Conservation (phyloP, 352 stramenopile species). For the Poterioochromonas sp. region DNA sequence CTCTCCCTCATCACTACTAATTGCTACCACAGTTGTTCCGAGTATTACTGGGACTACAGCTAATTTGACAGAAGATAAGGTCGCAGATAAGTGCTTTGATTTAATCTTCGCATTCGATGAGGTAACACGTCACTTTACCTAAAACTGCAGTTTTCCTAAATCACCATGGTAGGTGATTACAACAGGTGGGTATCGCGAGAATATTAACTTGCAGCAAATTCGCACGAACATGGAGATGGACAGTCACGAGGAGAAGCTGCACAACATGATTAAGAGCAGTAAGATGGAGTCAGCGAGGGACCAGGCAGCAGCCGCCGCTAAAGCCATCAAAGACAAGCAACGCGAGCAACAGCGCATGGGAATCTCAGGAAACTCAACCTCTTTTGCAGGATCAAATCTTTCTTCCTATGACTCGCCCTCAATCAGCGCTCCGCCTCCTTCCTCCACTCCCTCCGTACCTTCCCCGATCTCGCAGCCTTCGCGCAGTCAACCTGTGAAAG, state of each 20-base stretch:
- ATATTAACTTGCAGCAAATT: slow-evolving; percentile 65
- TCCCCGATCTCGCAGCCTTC: not conserved
- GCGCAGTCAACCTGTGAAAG: slow-evolving; percentile 23
- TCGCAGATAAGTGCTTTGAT: slow-evolving; percentile 94
- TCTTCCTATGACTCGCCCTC: not conserved
- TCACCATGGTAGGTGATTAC: slow-evolving; percentile 84
- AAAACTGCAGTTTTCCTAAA: not conserved
- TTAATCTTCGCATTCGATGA: slow-evolving; percentile 98
- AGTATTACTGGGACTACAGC: slow-evolving; percentile 54
- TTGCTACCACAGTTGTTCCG: slow-evolving; percentile 48
- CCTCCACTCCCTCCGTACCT: not conserved
- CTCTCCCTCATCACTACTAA: too few relatives aligned
- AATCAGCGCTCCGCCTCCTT: not conserved
- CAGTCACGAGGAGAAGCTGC: slow-evolving; percentile 95
- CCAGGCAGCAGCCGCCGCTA: slow-evolving; percentile 56
- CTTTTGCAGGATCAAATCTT: not conserved
- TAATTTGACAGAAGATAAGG: slow-evolving; percentile 77
- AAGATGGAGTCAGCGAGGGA: slow-evolving; percentile 56
- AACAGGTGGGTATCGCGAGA: slow-evolving; percentile 90
- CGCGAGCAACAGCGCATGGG: slow-evolving; percentile 43
- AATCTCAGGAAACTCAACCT: not conserved
- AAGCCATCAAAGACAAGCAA: slow-evolving; percentile 61
- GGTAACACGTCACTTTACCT: slow-evolving; percentile 45
- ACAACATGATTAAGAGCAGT: slow-evolving; percentile 90
- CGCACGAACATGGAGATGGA: slow-evolving; percentile 80